These are phyloP conservation scores for Wallemia ichthyophaga DNA, from an alignment of 1,284 basidiomycete species.

Conservation along the genomic window DNA sequence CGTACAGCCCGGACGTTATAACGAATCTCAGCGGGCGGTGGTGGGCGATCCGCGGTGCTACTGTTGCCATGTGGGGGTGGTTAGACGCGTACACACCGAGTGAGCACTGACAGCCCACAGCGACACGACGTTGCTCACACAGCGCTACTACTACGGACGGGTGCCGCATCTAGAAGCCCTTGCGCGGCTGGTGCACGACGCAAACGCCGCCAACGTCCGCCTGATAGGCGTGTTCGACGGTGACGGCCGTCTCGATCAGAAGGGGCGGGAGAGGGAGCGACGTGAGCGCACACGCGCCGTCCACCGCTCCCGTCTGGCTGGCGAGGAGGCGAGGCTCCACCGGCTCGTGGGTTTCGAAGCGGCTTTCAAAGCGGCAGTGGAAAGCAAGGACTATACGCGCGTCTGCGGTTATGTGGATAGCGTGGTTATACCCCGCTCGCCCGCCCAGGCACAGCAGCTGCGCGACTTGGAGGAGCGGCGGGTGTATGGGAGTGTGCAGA, in stretches of 20 bases:
- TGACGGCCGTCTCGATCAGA: not conserved
- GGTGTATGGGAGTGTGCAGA: not conserved
- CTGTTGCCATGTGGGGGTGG: not conserved
- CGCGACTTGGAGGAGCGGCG: not conserved
- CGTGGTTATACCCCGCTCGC: too few relatives aligned
- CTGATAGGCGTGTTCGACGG: not conserved
- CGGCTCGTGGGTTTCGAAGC: too few relatives aligned
- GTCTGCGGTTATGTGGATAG: too few relatives aligned
- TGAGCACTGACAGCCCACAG: not conserved
- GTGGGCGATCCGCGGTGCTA: not conserved
- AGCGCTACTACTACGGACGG: not conserved
- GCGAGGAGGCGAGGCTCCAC: too few relatives aligned
- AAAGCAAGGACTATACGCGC: too few relatives aligned
- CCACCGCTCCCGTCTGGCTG: too few relatives aligned
- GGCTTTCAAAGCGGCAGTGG: too few relatives aligned
- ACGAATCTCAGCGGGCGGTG: not conserved
- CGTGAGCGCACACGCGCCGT: not conserved
- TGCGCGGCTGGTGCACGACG: not conserved
- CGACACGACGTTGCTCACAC: not conserved
- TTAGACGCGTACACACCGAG: not conserved
- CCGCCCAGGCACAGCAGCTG: too few relatives aligned
- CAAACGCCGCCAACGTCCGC: not conserved
- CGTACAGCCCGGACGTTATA: not conserved
- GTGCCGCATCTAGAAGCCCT: not conserved
- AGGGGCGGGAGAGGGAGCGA: not conserved